Base-by-base conservation (phyloP, 345 rosid species). In the Streptanthus diversifolius region DNA sequence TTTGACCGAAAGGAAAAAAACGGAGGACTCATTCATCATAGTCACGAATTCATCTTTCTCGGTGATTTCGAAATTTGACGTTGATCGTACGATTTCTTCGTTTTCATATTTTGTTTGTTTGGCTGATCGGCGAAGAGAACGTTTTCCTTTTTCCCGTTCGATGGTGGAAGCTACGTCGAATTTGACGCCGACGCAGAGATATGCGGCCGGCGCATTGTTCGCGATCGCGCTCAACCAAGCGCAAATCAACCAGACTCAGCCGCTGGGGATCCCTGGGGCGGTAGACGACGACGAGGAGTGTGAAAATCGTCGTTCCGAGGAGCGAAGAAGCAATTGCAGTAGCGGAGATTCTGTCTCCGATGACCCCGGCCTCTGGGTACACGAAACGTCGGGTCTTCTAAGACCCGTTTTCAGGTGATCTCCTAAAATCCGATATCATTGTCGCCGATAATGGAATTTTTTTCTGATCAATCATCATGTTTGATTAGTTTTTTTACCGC, bases 151-250 rank as follows among this genome's bases (percentile, higher is more conserved):
- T 5, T 4, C 14, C 35, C 35, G n/a, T 19, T 37, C 52, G 11
- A 76, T 76, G 79, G 60, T 62, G 37, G 66, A 70, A 30, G 4
- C 53, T 45, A 70, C 58, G 53, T 88, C 97, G 33, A 80, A 82
- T 71, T 74, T 95, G 45, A 68, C 91, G 21, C 66, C 88, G 71
- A 85, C 88, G 58, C 93, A 91, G 82, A 76, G 87, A 69, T 91
- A 91, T 83, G 97, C 83, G 4, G 91, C 89, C 25, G 90, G 85
- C 49, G 91, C 96, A 40, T 77, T 95, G 55, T 88, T 95, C 70
- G 89, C 93, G 25, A 82, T 91, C 72, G 85, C 96, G 11, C 74
- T 95, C 14, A 85, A 89, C 84, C 91, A 93, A 81, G 96, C 96
- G 40, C 99, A 93, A 83, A 78, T 85, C 79, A 86, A 88, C 80